Evolutionary conservation across 768 basidiomycete species (phyloP).

Genomic region (Cyathus striatus): DNA sequence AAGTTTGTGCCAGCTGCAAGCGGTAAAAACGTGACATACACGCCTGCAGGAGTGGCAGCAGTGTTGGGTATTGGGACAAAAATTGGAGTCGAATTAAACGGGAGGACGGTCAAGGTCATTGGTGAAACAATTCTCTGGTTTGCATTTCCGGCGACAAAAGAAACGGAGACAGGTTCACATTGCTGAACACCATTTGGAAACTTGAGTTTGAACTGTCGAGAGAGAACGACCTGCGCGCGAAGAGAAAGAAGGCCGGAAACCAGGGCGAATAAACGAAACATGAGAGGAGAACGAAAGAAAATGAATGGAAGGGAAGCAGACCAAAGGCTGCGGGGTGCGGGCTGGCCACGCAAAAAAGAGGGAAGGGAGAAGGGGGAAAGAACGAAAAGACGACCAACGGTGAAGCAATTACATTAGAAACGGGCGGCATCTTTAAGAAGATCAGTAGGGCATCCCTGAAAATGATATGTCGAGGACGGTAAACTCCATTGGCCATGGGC

Average conservation of each 20-base stretch:
- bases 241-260: conserved; percentile 25
- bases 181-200: conserved; percentile 40
- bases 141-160: conserved; percentile 36
- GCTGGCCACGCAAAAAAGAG: conserved; percentile 28
- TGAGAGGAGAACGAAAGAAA: conserved; percentile 16
- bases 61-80: conserved; percentile 38
- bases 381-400: conserved; percentile 4
- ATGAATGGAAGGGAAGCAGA: conserved; percentile 13
- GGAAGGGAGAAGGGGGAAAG: conserved; percentile 17
- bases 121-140: conserved; percentile 26
- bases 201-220: conserved; percentile 26
- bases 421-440: neutral
- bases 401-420: neutral
- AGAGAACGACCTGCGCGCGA: conserved; percentile 36
- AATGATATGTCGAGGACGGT: neutral
- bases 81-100: conserved; percentile 46
- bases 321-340: conserved; percentile 20
- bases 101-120: conserved; percentile 45
- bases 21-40: conserved; percentile 47
- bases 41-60: conserved; percentile 30
- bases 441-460: neutral
- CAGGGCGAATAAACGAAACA: conserved; percentile 20
- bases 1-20: conserved; percentile 43
- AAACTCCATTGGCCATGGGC: neutral
- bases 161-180: conserved; percentile 45